Percentiles rank a stretch among this genome's conserved stretches.
Evolutionary conservation across 306 rosid genomes (phyloP).

Genomic region (Oxytropis ochrocephala): DNA sequence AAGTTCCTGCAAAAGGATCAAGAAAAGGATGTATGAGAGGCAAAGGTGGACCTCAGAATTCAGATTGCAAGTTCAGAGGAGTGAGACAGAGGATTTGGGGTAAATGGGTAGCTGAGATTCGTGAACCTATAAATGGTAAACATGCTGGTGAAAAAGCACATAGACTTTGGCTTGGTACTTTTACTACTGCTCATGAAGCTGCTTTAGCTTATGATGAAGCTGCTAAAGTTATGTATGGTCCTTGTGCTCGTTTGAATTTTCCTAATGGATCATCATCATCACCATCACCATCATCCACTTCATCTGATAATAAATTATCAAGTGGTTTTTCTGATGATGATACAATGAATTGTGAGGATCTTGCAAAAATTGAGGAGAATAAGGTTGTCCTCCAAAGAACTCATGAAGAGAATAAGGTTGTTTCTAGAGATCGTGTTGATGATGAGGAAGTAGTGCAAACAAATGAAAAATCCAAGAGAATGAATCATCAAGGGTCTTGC

Average conservation of each 20-base stretch:
- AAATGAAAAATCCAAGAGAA: neutral
- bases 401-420: constrained; percentile 11
- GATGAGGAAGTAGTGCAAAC: constrained; percentile 10
- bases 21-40: constrained; percentile 88
- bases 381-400: neutral
- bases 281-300: neutral
- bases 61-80: constrained; percentile 63
- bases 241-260: constrained; percentile 65
- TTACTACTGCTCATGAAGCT: constrained; percentile 68
- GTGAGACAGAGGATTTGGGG: constrained; percentile 96
- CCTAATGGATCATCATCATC: constrained; percentile 29
- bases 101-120: constrained; percentile 88
- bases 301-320: neutral
- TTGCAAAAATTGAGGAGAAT: constrained; percentile 3
- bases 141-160: constrained; percentile 26
- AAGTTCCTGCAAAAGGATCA: constrained; percentile 61
- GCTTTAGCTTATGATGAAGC: constrained; percentile 89
- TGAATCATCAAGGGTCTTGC: neutral
- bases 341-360: neutral
- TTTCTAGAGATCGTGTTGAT: neutral
- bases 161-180: constrained; percentile 93
- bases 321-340: constrained; percentile 4
- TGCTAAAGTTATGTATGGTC: constrained; percentile 72
- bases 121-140: constrained; percentile 44
- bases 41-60: constrained; percentile 94